These are phyloP conservation scores for Paspalum notatum DNA, from an alignment of 176 grass and related monocot genomes.

Conservation along the genomic window DNA sequence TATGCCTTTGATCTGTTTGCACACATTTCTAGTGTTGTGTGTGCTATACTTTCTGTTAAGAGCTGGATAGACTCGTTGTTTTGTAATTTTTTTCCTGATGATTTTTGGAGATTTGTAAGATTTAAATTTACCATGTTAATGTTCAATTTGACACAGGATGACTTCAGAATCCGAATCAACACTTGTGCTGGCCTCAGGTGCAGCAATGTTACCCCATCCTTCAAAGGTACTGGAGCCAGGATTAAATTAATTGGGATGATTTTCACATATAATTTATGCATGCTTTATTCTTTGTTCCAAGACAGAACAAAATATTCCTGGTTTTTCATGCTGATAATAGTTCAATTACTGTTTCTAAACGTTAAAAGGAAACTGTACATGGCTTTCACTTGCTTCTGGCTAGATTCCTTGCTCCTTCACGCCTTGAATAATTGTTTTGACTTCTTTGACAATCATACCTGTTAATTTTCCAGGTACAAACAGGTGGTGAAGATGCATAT, in stretches of 20 bases:
- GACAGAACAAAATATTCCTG: conserved; percentile 18
- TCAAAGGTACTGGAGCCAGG: conserved; percentile 62
- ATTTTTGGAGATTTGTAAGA: conserved; percentile 18
- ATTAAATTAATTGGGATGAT: conserved; percentile 7
- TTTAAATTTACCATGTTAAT: background rate
- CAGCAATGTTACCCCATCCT: conserved; percentile 92
- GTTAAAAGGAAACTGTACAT: background rate
- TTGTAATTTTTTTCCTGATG: conserved; percentile 16
- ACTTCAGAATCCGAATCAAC: conserved; percentile 39
- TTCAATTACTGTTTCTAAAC: background rate
- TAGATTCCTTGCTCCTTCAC: conserved; percentile 5
- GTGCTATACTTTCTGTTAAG: background rate
- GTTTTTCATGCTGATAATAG: conserved; percentile 11
- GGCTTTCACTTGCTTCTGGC: background rate
- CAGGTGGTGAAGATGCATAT: conserved; percentile 97
- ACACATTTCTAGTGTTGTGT: background rate
- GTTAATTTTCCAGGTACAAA: conserved; percentile 58
- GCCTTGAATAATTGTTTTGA: conserved; percentile 5
- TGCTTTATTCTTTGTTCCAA: background rate
- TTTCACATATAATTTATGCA: background rate
- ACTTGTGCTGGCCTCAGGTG: conserved; percentile 77
- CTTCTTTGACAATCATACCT: conserved; percentile 10
- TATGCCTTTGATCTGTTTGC: conserved; percentile 17
- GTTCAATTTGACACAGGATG: conserved; percentile 52
- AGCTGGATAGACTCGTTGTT: conserved; percentile 10